Conservation (phyloP, 192 early-diverging fungal species). For the Neocallimastix lanati region DNA sequence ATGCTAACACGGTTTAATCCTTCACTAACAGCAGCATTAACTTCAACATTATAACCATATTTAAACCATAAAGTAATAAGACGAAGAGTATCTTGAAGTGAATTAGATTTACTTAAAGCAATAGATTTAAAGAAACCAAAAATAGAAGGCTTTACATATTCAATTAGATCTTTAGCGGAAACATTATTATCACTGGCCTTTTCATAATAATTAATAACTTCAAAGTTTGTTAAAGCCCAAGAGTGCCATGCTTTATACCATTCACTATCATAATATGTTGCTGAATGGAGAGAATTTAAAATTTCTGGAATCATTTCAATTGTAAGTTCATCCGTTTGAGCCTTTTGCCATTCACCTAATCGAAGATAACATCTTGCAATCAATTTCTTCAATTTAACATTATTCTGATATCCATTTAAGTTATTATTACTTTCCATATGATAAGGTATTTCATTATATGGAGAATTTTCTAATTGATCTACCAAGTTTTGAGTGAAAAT, state of each 20-base stretch:
- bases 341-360: conserved; percentile 80
- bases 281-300: conserved; percentile 58
- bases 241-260: conserved; percentile 98
- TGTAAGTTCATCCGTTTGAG: conserved; percentile 32
- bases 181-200: conserved; percentile 18
- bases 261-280: conserved; percentile 69
- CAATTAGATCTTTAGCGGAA: background rate
- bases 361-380: conserved; percentile 72
- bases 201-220: conserved; percentile 60
- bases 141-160: background rate
- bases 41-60: conserved; percentile 72
- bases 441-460: conserved; percentile 17
- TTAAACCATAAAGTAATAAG: conserved; percentile 90
- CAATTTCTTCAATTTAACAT: conserved; percentile 11
- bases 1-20: conserved; percentile 70
- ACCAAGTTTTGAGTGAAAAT: conserved; percentile 60
- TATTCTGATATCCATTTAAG: conserved; percentile 10
- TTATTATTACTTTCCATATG: conserved; percentile 13
- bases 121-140: conserved; percentile 82
- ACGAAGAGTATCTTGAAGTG: conserved; percentile 85
- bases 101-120: conserved; percentile 63
- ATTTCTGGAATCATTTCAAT: conserved; percentile 44
- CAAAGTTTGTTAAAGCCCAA: conserved; percentile 85
- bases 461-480: conserved; percentile 25
- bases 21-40: conserved; percentile 59